Evolutionary conservation across 345 rosid species (phyloP), one percentile per base, ranked within the genome.

Genomic region (Lumnitzera littorea): DNA sequence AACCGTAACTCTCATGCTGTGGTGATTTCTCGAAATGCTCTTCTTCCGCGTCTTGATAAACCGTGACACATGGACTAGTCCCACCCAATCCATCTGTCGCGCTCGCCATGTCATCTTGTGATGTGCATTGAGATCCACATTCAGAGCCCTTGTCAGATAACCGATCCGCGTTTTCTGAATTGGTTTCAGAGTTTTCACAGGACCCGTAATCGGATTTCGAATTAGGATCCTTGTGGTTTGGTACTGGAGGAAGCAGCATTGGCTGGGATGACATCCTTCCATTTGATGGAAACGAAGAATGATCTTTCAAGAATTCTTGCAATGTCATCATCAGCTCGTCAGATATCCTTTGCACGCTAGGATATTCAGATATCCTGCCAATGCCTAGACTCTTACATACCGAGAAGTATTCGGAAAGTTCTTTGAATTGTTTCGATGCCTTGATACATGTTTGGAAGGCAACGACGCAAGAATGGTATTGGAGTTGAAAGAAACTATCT

Each of bases 341-440:
- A 0, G 99, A 88, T 15, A 94, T 76, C 62, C 71, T 84, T 12
- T 84, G 95, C 63, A 89, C 76, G 23, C 89, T 81, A 0, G 96
- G 96, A 57, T 94, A 94, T 67, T 94, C 90, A 0, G 95, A 89
- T 8, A 82, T 86, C 54, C 90, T 73, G 54, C 95, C 84, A 2
- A 94, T 64, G 11, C 86, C 89, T 10, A n/a, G 36, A 2, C 74
- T 61, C 58, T 77, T 86, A 27, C 91, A 91, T 8, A 76, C 27
- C 25, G 76, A 80, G 51, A 78, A 91, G 65, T 79, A 91, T n/a
- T 63, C 72, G 36, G 67, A 70, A 1, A 91, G 91, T 67, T 86
- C 86, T 47, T 81, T 78, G 58, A 80, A 88, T 69, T 91, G 97
- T 60, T 76, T 84, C 0, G 86, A 74, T 5, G 88, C 91, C 67